Evolutionary conservation across 768 basidiomycete species (phyloP).

Genomic region (Xerocomellus dryophilus): DNA sequence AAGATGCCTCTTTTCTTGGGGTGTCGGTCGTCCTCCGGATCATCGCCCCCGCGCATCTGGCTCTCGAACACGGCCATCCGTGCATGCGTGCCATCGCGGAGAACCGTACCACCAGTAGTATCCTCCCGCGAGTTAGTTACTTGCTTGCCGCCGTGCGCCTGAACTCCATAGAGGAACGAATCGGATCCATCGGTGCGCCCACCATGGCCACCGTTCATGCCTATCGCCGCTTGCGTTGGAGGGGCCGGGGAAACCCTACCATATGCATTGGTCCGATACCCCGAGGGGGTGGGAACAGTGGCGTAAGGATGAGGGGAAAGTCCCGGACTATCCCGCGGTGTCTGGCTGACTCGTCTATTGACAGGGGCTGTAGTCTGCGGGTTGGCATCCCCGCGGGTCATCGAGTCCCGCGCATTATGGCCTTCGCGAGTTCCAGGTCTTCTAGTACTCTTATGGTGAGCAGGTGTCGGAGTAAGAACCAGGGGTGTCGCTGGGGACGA

Average conservation of each 20-base stretch:
- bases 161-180: slow-evolving; percentile 62
- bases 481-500: slow-evolving; percentile 54
- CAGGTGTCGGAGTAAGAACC: slow-evolving; percentile 63
- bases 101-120: slow-evolving; percentile 42
- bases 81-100: slow-evolving; percentile 35
- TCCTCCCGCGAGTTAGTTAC: slow-evolving; percentile 51
- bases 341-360: slow-evolving; percentile 67
- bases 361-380: slow-evolving; percentile 66
- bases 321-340: slow-evolving; percentile 46
- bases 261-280: slow-evolving; percentile 53
- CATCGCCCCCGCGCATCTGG: slow-evolving; percentile 56
- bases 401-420: slow-evolving; percentile 48
- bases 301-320: slow-evolving; percentile 73
- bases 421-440: slow-evolving; percentile 45
- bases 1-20: slow-evolving; percentile 61
- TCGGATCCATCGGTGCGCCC: slow-evolving; percentile 58
- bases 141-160: slow-evolving; percentile 46
- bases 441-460: slow-evolving; percentile 60
- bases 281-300: slow-evolving; percentile 53
- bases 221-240: slow-evolving; percentile 36
- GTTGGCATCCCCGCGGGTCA: slow-evolving; percentile 44
- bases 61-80: slow-evolving; percentile 70
- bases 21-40: slow-evolving; percentile 63
- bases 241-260: slow-evolving; percentile 52
- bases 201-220: slow-evolving; percentile 39